Conservation (phyloP, 139 green algal species). For the Asterochloris erici region DNA sequence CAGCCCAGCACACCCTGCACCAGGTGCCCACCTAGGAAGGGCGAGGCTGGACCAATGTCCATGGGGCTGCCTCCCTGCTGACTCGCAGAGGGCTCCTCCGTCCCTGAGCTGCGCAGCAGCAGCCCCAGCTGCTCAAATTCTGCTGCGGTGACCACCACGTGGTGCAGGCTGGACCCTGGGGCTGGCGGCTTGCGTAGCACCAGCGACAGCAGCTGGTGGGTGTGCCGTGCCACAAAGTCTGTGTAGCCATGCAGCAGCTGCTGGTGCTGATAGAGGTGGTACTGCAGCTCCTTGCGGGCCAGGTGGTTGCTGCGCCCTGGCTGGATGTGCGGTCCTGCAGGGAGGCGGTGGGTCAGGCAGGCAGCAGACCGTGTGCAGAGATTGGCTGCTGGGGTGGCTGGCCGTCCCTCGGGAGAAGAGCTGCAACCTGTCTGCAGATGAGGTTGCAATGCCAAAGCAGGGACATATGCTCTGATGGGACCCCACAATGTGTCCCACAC, state of each 20-base stretch:
- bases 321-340: slow-evolving; percentile 22
- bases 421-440: too few relatives aligned
- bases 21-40: slow-evolving; percentile 25
- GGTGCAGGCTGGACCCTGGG: neutral
- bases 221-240: slow-evolving; percentile 32
- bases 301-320: slow-evolving; percentile 26
- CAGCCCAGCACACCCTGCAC: neutral
- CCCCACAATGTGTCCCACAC: too few relatives aligned
- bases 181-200: slow-evolving; percentile 7
- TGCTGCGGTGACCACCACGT: slow-evolving; percentile 3
- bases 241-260: slow-evolving; percentile 34
- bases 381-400: neutral
- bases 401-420: neutral
- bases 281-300: slow-evolving; percentile 19
- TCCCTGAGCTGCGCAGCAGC: slow-evolving; percentile 33
- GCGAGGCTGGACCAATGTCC: slow-evolving; percentile 35
- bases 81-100: neutral
- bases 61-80: slow-evolving; percentile 36
- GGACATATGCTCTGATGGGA: too few relatives aligned
- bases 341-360: neutral
- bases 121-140: slow-evolving; percentile 70
- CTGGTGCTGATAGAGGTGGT: slow-evolving; percentile 42
- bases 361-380: neutral
- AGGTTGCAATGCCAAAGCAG: too few relatives aligned
- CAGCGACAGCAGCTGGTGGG: slow-evolving; percentile 32